These are phyloP conservation scores for Nematocida major DNA, from an alignment of 371 early-diverging fungal species.

Conservation along the genomic window DNA sequence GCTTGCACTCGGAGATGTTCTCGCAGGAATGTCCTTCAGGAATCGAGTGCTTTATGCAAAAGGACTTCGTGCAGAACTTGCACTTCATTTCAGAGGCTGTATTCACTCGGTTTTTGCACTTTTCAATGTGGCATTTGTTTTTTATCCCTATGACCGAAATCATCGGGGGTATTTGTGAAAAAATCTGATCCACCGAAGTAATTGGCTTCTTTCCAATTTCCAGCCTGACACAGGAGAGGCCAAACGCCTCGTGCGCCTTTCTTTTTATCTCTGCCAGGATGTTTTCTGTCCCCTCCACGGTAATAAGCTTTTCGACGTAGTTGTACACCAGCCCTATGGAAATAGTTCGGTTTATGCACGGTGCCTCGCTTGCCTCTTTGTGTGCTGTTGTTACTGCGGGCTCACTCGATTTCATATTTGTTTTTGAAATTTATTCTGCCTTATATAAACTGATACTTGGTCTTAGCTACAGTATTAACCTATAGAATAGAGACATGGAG, in stretches of 20 bases:
- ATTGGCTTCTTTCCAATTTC: constrained; percentile 42
- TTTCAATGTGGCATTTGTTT: constrained; percentile 4
- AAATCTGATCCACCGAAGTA: neutral
- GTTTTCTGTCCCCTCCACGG: neutral
- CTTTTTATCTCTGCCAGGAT: constrained; percentile 23
- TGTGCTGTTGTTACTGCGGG: neutral
- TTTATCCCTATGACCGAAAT: constrained; percentile 30
- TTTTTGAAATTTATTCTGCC: neutral
- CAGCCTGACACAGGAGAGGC: constrained; percentile 31
- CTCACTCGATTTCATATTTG: constrained; percentile 39
- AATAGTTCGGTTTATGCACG: constrained; percentile 3
- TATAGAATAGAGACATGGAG: too few species aligned
- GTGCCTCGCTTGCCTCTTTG: neutral
- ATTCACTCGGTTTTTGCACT: constrained; percentile 16
- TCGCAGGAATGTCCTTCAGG: constrained; percentile 53
- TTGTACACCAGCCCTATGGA: constrained; percentile 34
- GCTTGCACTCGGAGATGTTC: constrained; percentile 37
- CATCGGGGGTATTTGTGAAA: neutral
- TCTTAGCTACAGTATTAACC: too few species aligned
- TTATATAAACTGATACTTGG: neutral
- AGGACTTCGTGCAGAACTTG: constrained; percentile 51
- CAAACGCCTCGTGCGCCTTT: constrained; percentile 26
- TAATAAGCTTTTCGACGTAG: constrained; percentile 28
- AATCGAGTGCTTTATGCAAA: constrained; percentile 49
- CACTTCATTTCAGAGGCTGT: constrained; percentile 2